Evolutionary conservation across 768 basidiomycete species (phyloP).

Genomic region (Pleurotus giganteus): DNA sequence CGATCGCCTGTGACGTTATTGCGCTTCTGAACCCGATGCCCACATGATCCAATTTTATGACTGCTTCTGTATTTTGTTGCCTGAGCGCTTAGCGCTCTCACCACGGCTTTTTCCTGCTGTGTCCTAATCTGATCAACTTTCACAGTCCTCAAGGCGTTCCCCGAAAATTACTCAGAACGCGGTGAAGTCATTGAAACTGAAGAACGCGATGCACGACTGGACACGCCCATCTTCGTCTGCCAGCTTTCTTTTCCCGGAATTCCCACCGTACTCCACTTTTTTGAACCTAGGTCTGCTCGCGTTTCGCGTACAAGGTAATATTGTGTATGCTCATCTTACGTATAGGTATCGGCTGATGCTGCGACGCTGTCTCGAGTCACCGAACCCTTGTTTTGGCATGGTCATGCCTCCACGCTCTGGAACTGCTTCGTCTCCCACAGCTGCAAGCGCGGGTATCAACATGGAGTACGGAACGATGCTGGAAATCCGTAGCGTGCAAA

Average conservation of each 20-base stretch:
- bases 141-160: conserved; percentile 69
- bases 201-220: conserved; percentile 73
- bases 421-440: conserved; percentile 22
- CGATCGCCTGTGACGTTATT: conserved; percentile 9
- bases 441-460: conserved; percentile 35
- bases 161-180: conserved; percentile 59
- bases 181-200: conserved; percentile 65
- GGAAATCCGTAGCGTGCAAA: conserved; percentile 81
- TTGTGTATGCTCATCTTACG: neutral
- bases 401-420: conserved; percentile 61
- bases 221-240: conserved; percentile 90
- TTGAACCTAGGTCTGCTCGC: conserved; percentile 69
- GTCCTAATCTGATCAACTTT: neutral
- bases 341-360: conserved; percentile 90
- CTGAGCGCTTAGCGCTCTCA: neutral
- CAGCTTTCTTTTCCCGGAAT: conserved; percentile 89
- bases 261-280: conserved; percentile 88
- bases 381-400: conserved; percentile 88
- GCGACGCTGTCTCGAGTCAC: conserved; percentile 83
- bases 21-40: conserved; percentile 7
- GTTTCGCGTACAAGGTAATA: neutral
- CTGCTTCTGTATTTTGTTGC: too few species aligned
- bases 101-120: neutral
- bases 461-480: conserved; percentile 92
- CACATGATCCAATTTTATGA: neutral